Evolutionary conservation across 345 rosid species (phyloP), one percentile per base, ranked within the genome.

Genomic region (Citrus inodora): DNA sequence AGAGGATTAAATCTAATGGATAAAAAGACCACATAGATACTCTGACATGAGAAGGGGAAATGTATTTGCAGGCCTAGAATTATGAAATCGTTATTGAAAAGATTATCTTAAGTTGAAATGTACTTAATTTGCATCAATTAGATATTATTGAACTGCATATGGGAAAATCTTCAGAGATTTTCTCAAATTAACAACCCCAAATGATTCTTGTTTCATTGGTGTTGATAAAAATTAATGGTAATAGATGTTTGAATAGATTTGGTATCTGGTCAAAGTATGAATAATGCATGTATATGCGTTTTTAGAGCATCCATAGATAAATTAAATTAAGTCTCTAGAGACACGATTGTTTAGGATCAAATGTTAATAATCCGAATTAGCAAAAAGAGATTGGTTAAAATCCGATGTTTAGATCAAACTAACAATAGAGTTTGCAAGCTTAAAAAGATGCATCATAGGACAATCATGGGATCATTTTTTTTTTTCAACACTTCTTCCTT

Each of bases 131-230:
- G 24, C 42, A 19, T 65, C n/a, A 59, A 9, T 40, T 9, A 46
- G 51, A 46, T 40, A 27, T 56, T 51, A 4, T 25, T 70, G 53
- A 65, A 17, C 55, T 62, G 69, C 69, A 59, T 67, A 42, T 69
- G 79, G 59, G 24, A 24, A 24, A 25, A 61, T 61, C 5, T 60
- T 5, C 1, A 28, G n/a, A 71, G 53, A 71, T 79, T 71, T 30
- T 76, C 4, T 22, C 32, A 17, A 76, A 74, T 67, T 79, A 4
- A 76, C 76, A n/a, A 35, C 63, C 78, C 53, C 70, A 17, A 27
- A 21, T 51, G 22, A 42, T 51, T 68, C 59, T 40, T 9, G 32
- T 76, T 66, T 77, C 53, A 64, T 46, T 30, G 25, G 69, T 27
- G 10, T 24, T 58, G 5, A 11, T 38, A 27, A 40, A 42, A 66